Base-by-base conservation (phyloP, 2,329 filamentous ascomycete species). In the Verticillium longisporum region DNA sequence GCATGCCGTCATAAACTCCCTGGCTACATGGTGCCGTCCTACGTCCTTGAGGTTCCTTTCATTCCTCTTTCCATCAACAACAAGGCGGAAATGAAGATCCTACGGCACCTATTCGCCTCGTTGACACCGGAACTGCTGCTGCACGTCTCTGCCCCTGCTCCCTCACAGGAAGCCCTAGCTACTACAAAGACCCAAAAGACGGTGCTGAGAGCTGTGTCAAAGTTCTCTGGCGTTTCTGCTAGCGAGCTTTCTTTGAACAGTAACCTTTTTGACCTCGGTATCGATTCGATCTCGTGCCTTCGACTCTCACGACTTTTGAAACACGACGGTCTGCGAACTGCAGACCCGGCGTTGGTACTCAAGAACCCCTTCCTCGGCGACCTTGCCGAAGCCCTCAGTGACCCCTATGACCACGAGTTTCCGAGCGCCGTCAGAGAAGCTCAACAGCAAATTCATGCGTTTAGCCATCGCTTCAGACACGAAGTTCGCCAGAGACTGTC, bases 21-120 rank as follows among this genome's bases (percentile, higher is more conserved):
- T 0, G 83, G 82, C 0, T 97, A 97, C 71, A 97, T 97, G 93
- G 84, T 97, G 1, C 94, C 93, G 0, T 93, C 91, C 0, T 91
- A 95, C 68, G 86, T 96, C 62, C 77, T 97, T 31, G 83, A 83
- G 3, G 75, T 97, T 7, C 82, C 86, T 0, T 80, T 77, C 7
- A 86, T 97, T 60, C 93, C 93, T 0, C 78, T 97, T 0, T 96
- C 91, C 1, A 78, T 90, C 6, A 97, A 97, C 72, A 97, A 97
- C 74, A 97, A 97, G 71, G 88, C 89, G 0, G 92, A 97, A 68
- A 80, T 82, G 6, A 94, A 89, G 68, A 78, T 80, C 38, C 75
- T 97, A 2, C 88, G 83, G 61, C 73, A 75, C 0, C 74, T 96
- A 1, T 97, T 94, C 68, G 74, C 82, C 10, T 75, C 77, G 0